These are phyloP conservation scores for Serendipita indica DNA, from an alignment of 768 basidiomycete genomes.

Conservation along the genomic window DNA sequence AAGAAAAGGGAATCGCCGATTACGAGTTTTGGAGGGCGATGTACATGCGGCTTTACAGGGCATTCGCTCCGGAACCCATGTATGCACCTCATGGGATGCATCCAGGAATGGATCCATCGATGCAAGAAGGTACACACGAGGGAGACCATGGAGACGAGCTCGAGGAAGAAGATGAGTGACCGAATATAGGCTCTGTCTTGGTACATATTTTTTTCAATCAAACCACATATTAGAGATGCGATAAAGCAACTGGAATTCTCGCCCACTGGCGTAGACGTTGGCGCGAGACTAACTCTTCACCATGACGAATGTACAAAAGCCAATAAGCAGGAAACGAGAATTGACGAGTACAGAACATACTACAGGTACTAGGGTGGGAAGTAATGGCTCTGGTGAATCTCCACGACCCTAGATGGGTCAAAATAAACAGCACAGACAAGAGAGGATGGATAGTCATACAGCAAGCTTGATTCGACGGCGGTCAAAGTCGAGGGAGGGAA, in stretches of 20 bases:
- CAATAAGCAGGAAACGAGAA: background rate
- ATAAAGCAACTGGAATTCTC: background rate
- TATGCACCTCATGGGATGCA: background rate
- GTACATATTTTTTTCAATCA: background rate
- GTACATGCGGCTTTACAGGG: background rate
- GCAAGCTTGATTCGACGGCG: background rate
- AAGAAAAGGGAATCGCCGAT: background rate
- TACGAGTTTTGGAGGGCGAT: conserved; percentile 7
- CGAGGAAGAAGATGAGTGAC: background rate
- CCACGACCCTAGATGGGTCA: background rate
- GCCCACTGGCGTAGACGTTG: background rate
- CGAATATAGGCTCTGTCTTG: too few relatives aligned
- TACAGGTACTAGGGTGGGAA: background rate
- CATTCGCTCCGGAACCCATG: conserved; percentile 10
- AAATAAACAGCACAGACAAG: background rate
- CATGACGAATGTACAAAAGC: background rate
- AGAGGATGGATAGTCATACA: conserved; percentile 5
- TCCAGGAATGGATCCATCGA: background rate
- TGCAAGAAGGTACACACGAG: background rate
- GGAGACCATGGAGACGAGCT: background rate
- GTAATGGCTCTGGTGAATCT: background rate
- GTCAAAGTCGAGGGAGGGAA: too few relatives aligned
- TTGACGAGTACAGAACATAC: background rate
- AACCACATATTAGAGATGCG: too few relatives aligned
- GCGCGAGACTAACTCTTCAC: background rate